Evolutionary conservation across 768 basidiomycete species (phyloP), one percentile per base, ranked within the genome.

Genomic region (Podaxis sp.): DNA sequence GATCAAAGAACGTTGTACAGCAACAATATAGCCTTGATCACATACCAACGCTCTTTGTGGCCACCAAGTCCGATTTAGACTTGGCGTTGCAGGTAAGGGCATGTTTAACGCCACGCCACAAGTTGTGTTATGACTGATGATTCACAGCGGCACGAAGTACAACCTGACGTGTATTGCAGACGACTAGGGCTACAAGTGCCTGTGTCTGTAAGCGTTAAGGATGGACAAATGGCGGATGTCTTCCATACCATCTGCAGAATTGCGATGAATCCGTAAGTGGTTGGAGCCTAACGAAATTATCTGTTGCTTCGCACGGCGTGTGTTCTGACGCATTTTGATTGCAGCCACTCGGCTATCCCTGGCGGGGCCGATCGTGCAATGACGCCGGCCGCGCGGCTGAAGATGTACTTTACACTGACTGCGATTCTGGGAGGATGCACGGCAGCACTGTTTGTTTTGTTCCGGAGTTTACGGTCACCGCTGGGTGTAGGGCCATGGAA

Each of bases 1-100:
- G n/a, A 55, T 40, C 38, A 22, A 55, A 38, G 36, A 11, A 3
- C 51, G 41, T 70, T 60, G 50, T 57, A 38, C 75, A 97, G 94
- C 96, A 98, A 93, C 94, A 96, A 83, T 96, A 98, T 73, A 94
- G 86, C 66, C 79, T 97, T 33, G 94, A 98, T 72, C 91, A 94
- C 73, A 93, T 98, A 72, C 96, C 96, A 25, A 95, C 93, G 11
- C 77, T 98, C 40, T 98, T 98, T 73, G 95, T 99, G 25, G 96
- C 96, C n/a, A 98, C 96, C 41, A 99, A 99, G 77, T 96, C 94
- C 5, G 96, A 99, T 73, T 84, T 97, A 27, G 96, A 99, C 74
- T 87, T 99, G 55, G 96, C 96, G 11, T 85, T 96, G 67, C 96
- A 97, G 84, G 93, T 90, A 61, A 47, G 65, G 61, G 61, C 27